These are phyloP conservation scores for Austroboletus niveus DNA, from an alignment of 1,284 basidiomycete genomes.

Conservation along the genomic window DNA sequence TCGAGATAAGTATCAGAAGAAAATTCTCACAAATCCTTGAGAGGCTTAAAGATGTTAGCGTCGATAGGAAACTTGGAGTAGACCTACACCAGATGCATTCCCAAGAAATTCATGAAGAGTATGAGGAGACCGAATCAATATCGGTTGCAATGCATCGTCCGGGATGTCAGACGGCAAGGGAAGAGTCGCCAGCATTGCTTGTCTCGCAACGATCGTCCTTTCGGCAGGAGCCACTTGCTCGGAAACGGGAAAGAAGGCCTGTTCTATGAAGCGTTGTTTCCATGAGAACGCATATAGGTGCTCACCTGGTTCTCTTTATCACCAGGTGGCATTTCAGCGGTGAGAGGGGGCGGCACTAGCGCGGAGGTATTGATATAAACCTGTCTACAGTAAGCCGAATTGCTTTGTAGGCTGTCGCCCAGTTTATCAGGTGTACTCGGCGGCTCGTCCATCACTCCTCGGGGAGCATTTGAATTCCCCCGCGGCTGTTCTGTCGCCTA, in stretches of 20 bases:
- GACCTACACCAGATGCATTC: constrained; percentile 55
- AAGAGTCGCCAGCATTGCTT: constrained; percentile 53
- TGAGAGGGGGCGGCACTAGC: not conserved
- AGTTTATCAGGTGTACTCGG: constrained; percentile 25
- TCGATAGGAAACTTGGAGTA: constrained; percentile 2
- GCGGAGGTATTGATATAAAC: constrained; percentile 7
- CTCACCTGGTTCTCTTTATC: constrained; percentile 18
- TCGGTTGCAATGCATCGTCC: constrained; percentile 61
- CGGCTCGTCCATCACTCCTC: not conserved
- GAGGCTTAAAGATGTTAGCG: constrained; percentile 25
- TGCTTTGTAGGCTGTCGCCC: constrained; percentile 26
- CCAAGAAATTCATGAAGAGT: constrained; percentile 68
- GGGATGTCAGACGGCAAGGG: constrained; percentile 63
- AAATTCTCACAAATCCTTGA: constrained; percentile 50
- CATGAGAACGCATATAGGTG: constrained; percentile 11
- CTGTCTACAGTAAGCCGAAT: constrained; percentile 25
- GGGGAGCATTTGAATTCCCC: not conserved
- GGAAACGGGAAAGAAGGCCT: constrained; percentile 17
- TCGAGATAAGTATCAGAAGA: constrained; percentile 1
- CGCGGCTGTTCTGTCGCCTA: not conserved
- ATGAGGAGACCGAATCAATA: constrained; percentile 58
- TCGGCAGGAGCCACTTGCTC: constrained; percentile 40
- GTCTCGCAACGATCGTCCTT: constrained; percentile 51
- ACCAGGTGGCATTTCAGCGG: not conserved
- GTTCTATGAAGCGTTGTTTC: not conserved